Percentiles rank a stretch among this genome's conserved stretches.
phyloP scores from a whole-genome alignment of 1,284 basidiomycete genomes.

The Violaceomyces palustris region DNA sequence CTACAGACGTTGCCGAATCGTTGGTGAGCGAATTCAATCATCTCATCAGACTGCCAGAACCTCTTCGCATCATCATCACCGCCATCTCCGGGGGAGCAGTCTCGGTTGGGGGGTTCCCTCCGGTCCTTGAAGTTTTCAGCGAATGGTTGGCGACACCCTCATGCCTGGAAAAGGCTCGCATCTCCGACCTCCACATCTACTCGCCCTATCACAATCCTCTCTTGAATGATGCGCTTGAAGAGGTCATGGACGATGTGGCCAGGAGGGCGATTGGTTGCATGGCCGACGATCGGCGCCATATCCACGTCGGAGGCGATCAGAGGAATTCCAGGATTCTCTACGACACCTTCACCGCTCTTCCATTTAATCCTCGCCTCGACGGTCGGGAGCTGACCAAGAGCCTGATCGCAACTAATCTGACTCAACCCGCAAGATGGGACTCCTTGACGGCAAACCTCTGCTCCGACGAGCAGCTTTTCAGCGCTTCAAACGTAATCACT shows the following conservation, averaged over 20 bases:
- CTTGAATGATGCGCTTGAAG: slow-evolving; percentile 1
- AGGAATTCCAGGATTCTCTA: slow-evolving; percentile 3
- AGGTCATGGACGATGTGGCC: slow-evolving; percentile 14
- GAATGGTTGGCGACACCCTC: not conserved
- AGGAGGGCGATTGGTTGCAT: no score
- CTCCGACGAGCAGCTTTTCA: not conserved
- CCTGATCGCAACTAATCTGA: slow-evolving; percentile 14
- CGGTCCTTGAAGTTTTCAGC: slow-evolving; percentile 6
- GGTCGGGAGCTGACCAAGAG: slow-evolving; percentile 1
- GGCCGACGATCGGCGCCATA: slow-evolving; percentile 6
- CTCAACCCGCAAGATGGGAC: slow-evolving; percentile 14
- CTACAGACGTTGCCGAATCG: slow-evolving; percentile 1
- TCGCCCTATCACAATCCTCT: slow-evolving; percentile 16
- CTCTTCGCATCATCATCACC: slow-evolving; percentile 7
- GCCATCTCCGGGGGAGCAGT: slow-evolving; percentile 7
- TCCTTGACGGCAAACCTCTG: not conserved
- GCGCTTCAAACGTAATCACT: slow-evolving; percentile 2
- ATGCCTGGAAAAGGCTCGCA: not conserved
- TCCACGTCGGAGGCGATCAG: slow-evolving; percentile 12
- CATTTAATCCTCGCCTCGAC: no score
- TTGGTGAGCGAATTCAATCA: slow-evolving; percentile 1
- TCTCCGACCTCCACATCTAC: slow-evolving; percentile 12
- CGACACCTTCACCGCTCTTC: not conserved
- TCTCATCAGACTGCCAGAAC: slow-evolving; percentile 7
- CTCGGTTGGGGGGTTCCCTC: slow-evolving; percentile 15